phyloP scores from a whole-genome alignment of 192 early-diverging fungal species.

The Chytriomyces sp. region DNA sequence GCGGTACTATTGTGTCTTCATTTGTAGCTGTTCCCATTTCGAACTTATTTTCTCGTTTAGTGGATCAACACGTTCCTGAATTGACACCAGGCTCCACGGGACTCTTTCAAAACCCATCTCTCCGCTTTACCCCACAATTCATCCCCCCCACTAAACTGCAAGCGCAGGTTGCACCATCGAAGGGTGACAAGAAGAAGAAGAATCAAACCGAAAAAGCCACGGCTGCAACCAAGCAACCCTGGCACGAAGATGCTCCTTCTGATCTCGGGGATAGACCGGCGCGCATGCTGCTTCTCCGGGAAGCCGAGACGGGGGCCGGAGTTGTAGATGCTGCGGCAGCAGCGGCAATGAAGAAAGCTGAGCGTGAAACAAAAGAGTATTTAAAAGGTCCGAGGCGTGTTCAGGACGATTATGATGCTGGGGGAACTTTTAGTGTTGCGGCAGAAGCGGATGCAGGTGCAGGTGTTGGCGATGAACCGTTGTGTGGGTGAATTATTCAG shows the following conservation, averaged over 20 bases:
- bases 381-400: slow-evolving; percentile 7
- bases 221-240: background rate
- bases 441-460: slow-evolving; percentile 25
- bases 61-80: background rate
- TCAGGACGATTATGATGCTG: slow-evolving; percentile 29
- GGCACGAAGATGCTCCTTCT: background rate
- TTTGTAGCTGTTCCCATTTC: background rate
- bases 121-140: slow-evolving; percentile 38
- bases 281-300: background rate
- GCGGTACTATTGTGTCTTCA: background rate
- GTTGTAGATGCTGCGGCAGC: background rate
- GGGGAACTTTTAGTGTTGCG: slow-evolving; percentile 1
- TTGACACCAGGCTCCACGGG: slow-evolving; percentile 37
- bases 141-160: slow-evolving; percentile 24
- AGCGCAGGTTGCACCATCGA: slow-evolving; percentile 5
- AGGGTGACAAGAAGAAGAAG: background rate
- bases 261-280: background rate
- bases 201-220: background rate
- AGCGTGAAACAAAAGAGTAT: background rate
- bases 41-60: background rate
- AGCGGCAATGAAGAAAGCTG: background rate
- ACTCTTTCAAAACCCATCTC: slow-evolving; percentile 44
- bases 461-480: slow-evolving; percentile 32
- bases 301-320: background rate
- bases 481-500: slow-evolving; percentile 37